Base-by-base conservation (phyloP, 1,284 basidiomycete species). In the Cutaneotrichosporon sp. region DNA sequence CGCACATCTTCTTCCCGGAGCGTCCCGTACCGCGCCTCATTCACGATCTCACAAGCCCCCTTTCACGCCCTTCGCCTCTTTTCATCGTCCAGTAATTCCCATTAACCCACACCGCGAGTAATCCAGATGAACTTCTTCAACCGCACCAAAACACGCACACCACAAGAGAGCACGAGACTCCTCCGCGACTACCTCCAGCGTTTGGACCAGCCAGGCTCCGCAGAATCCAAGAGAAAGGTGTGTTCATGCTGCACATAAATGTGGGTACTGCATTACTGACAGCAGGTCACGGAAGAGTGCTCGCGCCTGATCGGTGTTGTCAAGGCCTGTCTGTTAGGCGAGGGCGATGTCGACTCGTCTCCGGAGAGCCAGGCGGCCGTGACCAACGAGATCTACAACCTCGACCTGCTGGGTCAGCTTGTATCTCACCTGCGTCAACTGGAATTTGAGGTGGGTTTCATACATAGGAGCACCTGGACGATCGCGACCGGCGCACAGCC, bases 371-470 rank as follows among this genome's bases (percentile, higher is more conserved):
- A 93, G 34, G 90, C 91, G 2, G 91, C 97, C 70, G 83, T 98
- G 16, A 88, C 94, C 0, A 91, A 97, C 70, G 94, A 98, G 71
- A 88, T 91, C 5, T 98, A 98, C 76, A 85, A 84, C 57, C 87
- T 87, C 52, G 90, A 97, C 70, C 79, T 97, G 20, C 80, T 99
- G 10, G 81, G 86, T 58, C 78, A 84, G 45, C 83, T 98, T 58
- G 85, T 97, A 16, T 77, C 83, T 43, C 84, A 89, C 71, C 87
- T 97, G 62, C 82, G 76, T 29, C 83, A 84, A 33, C 87, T 98
- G 69, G 96, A 99, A 68, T 99, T 98, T 68, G 96, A 99, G 77
- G 84, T 89, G 27, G 81, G 89, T n/a, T n/a, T n/a, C n/a, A n/a
- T n/a, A n/a, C n/a, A n/a, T n/a, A n/a, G n/a, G n/a, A n/a, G n/a